Percentiles rank a stretch among this genome's conserved stretches.
Evolutionary conservation across 345 rosid genomes (phyloP).

Genomic region (Gynandropsis gynandra): DNA sequence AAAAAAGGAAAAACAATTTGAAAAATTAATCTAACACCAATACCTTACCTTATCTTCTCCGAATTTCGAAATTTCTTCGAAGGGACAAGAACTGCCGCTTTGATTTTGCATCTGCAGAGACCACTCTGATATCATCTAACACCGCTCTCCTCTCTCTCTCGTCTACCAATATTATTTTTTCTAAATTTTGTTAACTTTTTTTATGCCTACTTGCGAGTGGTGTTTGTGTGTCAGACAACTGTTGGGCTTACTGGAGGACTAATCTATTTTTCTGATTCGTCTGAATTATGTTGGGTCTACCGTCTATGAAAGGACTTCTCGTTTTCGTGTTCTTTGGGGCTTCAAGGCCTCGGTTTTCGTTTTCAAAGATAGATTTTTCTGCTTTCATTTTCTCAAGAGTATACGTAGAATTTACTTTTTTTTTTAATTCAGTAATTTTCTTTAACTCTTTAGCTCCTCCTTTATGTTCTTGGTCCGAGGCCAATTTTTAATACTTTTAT

Average conservation of each 20-base stretch:
- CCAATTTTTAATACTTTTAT: too few relatives aligned
- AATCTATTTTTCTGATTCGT: not conserved
- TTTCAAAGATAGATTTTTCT: slow-evolving; percentile 1
- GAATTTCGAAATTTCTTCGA: slow-evolving; percentile 10
- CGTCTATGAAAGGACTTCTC: not conserved
- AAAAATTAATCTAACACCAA: too few relatives aligned
- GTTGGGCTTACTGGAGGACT: slow-evolving; percentile 15
- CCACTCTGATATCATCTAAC: slow-evolving; percentile 22
- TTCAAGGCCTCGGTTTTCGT: slow-evolving; percentile 14
- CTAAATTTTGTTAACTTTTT: slow-evolving; percentile 13
- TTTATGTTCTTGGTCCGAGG: too few relatives aligned
- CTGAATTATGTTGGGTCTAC: slow-evolving; percentile 13
- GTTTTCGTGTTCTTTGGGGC: slow-evolving; percentile 14
- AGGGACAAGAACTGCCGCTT: slow-evolving; percentile 1
- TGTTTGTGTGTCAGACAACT: slow-evolving; percentile 15
- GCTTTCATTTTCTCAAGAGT: not conserved
- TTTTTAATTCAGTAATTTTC: too few relatives aligned
- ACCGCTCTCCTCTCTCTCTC: slow-evolving; percentile 12
- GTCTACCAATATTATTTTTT: not conserved
- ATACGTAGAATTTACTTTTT: too few relatives aligned
- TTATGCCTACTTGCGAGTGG: slow-evolving; percentile 19
- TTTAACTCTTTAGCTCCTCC: too few relatives aligned
- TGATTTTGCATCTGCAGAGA: slow-evolving; percentile 20
- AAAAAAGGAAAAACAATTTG: too few relatives aligned
- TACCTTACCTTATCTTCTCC: too few relatives aligned